These are phyloP conservation scores for Cystobasidium slooffiae DNA, from an alignment of 1,284 basidiomycete genomes.

Conservation along the genomic window DNA sequence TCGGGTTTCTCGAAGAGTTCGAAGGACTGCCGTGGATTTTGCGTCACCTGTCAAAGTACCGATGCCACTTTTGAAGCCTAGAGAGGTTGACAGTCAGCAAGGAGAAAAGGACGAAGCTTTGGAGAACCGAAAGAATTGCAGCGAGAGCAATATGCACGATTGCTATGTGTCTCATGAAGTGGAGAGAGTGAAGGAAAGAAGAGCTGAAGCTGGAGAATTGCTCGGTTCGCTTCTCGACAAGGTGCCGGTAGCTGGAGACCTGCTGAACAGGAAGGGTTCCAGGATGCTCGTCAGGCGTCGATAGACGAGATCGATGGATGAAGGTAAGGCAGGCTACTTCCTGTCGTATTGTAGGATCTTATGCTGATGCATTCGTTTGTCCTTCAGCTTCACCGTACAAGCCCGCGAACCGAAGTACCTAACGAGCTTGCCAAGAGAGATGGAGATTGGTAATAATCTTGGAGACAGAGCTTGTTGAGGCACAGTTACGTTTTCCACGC, in stretches of 20 bases:
- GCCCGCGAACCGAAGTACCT: too few species aligned
- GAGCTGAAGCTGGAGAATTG: constrained; percentile 11
- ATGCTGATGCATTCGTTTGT: too few species aligned
- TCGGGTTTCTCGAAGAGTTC: not conserved
- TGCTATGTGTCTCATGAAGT: constrained; percentile 31
- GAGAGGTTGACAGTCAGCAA: constrained; percentile 27
- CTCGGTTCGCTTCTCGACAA: not conserved
- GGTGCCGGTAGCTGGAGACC: not conserved
- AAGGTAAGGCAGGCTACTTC: not conserved
- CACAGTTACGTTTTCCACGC: too few species aligned
- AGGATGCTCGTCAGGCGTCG: constrained; percentile 4
- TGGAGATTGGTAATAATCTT: too few species aligned
- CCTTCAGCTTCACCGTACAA: too few species aligned
- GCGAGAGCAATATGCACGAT: constrained; percentile 35
- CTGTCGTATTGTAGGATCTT: not conserved
- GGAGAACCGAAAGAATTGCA: constrained; percentile 23
- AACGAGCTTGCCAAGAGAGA: too few species aligned
- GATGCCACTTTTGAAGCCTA: constrained; percentile 33
- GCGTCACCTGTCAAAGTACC: constrained; percentile 21
- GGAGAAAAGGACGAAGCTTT: constrained; percentile 36
- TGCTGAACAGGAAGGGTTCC: not conserved
- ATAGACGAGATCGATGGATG: not conserved
- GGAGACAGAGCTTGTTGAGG: too few species aligned
- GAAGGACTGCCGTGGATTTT: constrained; percentile 5
- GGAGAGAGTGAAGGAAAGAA: constrained; percentile 23